Conservation (phyloP, 1,139 yeast species). For the Suhomyces terraborum region DNA sequence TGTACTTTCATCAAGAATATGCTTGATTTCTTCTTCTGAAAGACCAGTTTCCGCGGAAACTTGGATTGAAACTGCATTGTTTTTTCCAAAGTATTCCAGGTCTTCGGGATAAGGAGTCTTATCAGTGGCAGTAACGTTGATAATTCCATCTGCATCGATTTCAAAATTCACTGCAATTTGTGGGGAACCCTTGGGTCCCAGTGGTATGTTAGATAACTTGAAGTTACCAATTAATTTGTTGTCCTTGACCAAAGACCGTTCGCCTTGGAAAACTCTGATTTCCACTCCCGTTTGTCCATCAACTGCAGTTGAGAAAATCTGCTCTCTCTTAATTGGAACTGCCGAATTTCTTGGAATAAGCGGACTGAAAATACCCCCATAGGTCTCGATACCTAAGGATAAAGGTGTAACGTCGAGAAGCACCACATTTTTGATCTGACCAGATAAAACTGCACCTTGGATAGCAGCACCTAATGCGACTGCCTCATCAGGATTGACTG, state of each 20-base stretch:
- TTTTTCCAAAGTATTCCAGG: conserved; percentile 31
- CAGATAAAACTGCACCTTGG: conserved; percentile 77
- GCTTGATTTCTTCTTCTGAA: conserved; percentile 61
- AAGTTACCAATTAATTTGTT: conserved; percentile 75
- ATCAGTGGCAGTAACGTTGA: conserved; percentile 72
- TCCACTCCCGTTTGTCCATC: conserved; percentile 84
- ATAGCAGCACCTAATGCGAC: conserved; percentile 86
- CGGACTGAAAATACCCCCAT: conserved; percentile 79
- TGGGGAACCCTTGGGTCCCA: conserved; percentile 75
- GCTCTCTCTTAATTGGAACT: conserved; percentile 71
- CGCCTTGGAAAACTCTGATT: conserved; percentile 78
- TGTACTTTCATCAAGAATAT: conserved; percentile 55
- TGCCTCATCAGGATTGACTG: conserved; percentile 81
- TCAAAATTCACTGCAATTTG: conserved; percentile 74
- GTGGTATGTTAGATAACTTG: conserved; percentile 65
- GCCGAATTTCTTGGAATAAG: conserved; percentile 75
- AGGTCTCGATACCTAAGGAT: conserved; percentile 78
- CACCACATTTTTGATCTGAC: conserved; percentile 69
- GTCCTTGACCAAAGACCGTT: conserved; percentile 70
- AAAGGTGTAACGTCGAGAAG: conserved; percentile 77
- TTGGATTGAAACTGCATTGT: conserved; percentile 56
- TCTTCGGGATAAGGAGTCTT: conserved; percentile 52
- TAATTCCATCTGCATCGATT: conserved; percentile 82
- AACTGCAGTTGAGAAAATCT: conserved; percentile 78
- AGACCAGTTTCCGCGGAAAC: conserved; percentile 72